phyloP scores from a whole-genome alignment of 495 filamentous ascomycete genomes.

The Xylaria palmicola region DNA sequence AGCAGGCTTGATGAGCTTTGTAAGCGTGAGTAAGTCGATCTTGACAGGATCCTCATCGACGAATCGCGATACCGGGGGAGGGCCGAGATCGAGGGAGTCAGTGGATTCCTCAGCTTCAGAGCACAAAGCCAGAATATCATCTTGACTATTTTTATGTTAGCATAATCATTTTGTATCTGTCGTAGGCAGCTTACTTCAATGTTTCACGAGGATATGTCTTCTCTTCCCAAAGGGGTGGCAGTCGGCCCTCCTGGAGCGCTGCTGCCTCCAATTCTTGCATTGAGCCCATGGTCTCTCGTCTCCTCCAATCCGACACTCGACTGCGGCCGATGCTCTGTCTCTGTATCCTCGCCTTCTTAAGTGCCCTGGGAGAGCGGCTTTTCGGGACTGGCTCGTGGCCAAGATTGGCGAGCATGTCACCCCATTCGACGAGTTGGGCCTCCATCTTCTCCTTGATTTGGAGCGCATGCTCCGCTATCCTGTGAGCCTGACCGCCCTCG shows the following conservation, averaged over 20 bases:
- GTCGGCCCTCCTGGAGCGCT: slow-evolving; percentile 59
- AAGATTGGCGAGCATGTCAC: slow-evolving; percentile 61
- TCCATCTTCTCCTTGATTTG: slow-evolving; percentile 70
- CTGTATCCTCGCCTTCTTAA: slow-evolving; percentile 30
- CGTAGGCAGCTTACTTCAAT: slow-evolving; percentile 58
- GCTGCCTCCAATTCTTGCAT: slow-evolving; percentile 51
- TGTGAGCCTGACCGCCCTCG: slow-evolving; percentile 46
- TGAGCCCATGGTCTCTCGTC: slow-evolving; percentile 45
- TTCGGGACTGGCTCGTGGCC: slow-evolving; percentile 50
- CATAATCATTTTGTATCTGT: neutral
- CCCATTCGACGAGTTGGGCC: slow-evolving; percentile 65
- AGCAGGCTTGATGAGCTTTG: slow-evolving; percentile 14
- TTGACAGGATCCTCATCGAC: slow-evolving; percentile 63
- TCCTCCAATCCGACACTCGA: slow-evolving; percentile 43
- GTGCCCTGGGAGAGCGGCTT: slow-evolving; percentile 33
- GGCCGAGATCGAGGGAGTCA: slow-evolving; percentile 66
- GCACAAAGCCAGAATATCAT: slow-evolving; percentile 50
- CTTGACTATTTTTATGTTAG: slow-evolving; percentile 36
- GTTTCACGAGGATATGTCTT: slow-evolving; percentile 73
- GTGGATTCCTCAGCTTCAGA: slow-evolving; percentile 47
- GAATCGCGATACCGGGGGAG: slow-evolving; percentile 63
- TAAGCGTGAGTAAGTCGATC: slow-evolving; percentile 39
- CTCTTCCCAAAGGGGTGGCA: slow-evolving; percentile 83
- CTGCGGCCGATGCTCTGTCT: slow-evolving; percentile 28
- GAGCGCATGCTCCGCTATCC: slow-evolving; percentile 60